Percentiles rank a stretch among this genome's conserved stretches.
These are phyloP conservation scores for Bothriochloa decipiens DNA, from an alignment of 176 grass and related monocot species.

Conservation along the genomic window DNA sequence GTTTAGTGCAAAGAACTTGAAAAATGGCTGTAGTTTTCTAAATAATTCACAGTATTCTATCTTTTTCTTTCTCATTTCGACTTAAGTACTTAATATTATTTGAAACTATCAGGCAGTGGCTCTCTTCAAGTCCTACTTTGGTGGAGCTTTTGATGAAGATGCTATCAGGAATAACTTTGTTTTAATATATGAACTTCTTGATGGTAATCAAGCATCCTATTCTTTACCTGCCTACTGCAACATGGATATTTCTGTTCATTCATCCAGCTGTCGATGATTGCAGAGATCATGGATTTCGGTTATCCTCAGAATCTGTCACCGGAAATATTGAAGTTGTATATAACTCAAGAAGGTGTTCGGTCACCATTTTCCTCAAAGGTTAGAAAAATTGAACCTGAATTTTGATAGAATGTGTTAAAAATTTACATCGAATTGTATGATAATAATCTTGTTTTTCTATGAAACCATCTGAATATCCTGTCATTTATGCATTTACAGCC, in stretches of 20 bases:
- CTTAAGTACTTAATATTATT: conserved; percentile 32
- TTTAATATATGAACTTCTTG: conserved; percentile 99
- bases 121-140: conserved; percentile 98
- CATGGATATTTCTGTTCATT: conserved; percentile 29
- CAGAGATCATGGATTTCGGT: conserved; percentile 99
- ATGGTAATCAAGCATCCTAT: conserved; percentile 65
- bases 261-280: conserved; percentile 38
- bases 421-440: not conserved
- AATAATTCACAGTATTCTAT: conserved; percentile 8
- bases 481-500: conserved; percentile 58
- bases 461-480: conserved; percentile 37
- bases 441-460: conserved; percentile 24
- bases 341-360: conserved; percentile 95
- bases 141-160: conserved; percentile 95
- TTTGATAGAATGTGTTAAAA: conserved; percentile 16
- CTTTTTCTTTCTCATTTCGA: not conserved
- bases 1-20: not conserved
- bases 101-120: conserved; percentile 77
- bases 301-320: conserved; percentile 99
- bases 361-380: conserved; percentile 99
- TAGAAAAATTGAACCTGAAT: conserved; percentile 39
- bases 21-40: not conserved
- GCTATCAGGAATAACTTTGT: conserved; percentile 99
- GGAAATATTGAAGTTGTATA: conserved; percentile 99
- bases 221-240: conserved; percentile 35